A percentile compares a stretch with the other conserved stretches of the same genome.
phyloP scores from a whole-genome alignment of 306 rosid genomes.

The Adenanthera pavonina region DNA sequence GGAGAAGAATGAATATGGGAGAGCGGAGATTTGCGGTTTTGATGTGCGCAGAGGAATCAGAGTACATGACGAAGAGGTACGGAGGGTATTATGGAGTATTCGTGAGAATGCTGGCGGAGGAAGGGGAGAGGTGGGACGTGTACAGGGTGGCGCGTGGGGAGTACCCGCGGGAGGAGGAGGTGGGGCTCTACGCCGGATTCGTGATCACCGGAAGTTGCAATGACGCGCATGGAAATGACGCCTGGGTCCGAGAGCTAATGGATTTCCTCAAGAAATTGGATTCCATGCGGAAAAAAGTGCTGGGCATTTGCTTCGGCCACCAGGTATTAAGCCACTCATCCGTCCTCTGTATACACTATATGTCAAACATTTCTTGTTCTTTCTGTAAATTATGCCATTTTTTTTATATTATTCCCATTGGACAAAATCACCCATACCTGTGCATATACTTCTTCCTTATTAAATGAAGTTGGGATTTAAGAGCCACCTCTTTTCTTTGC shows the following conservation, averaged over 20 bases:
- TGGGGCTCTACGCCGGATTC: constrained; percentile 66
- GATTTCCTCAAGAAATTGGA: constrained; percentile 57
- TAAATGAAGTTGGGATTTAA: no score
- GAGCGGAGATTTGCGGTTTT: constrained; percentile 60
- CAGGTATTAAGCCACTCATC: constrained; percentile 50
- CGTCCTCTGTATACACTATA: no score
- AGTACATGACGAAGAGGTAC: constrained; percentile 68
- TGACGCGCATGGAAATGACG: constrained; percentile 79
- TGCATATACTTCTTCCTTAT: no score
- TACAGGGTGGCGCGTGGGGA: constrained; percentile 70
- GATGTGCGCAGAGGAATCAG: constrained; percentile 85
- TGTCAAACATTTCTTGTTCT: no score
- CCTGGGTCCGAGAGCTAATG: constrained; percentile 70
- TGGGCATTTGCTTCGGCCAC: constrained; percentile 94
- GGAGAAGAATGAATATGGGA: constrained; percentile 29
- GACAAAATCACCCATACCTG: no score
- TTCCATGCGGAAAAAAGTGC: constrained; percentile 63
- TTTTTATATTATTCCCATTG: no score
- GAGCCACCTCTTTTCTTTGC: no score
- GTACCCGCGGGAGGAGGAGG: constrained; percentile 64
- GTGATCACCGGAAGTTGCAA: constrained; percentile 87
- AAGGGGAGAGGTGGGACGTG: constrained; percentile 78
- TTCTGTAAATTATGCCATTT: no score
- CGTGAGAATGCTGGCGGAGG: constrained; percentile 76
- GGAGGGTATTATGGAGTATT: constrained; percentile 90